Conservation (phyloP, 2,329 filamentous ascomycete species). For the Cadophora sp. region DNA sequence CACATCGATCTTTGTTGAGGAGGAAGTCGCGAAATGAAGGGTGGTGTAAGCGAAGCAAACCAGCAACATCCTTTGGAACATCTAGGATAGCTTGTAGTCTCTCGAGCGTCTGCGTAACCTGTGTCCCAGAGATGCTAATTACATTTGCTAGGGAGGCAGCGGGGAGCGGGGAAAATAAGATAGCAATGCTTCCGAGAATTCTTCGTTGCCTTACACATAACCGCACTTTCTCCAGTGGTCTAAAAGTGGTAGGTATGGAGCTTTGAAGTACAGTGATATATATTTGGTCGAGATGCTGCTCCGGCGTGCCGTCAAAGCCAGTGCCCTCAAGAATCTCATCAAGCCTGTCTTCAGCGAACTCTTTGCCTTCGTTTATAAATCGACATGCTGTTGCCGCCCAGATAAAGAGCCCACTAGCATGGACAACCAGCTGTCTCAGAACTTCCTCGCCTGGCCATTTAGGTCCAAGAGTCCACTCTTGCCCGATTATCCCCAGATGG, state of each 20-base stretch:
- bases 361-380: slow-evolving; percentile 24
- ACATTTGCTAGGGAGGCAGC: too few relatives aligned
- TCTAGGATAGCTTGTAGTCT: not conserved
- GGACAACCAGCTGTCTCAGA: slow-evolving; percentile 30
- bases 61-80: slow-evolving; percentile 12
- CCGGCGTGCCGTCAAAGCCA: not conserved
- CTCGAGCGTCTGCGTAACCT: too few relatives aligned
- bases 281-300: not conserved
- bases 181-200: too few relatives aligned
- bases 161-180: too few relatives aligned
- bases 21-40: slow-evolving; percentile 46
- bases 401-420: slow-evolving; percentile 10
- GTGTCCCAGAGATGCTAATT: too few relatives aligned
- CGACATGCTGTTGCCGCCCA: slow-evolving; percentile 9
- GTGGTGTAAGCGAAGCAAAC: slow-evolving; percentile 35
- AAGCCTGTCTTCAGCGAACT: not conserved
- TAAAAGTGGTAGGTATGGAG: not conserved
- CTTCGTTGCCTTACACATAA: too few relatives aligned
- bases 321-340: not conserved
- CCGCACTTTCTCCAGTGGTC: too few relatives aligned
- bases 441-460: slow-evolving; percentile 23
- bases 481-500: slow-evolving; percentile 21
- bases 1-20: slow-evolving; percentile 34
- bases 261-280: not conserved
- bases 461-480: slow-evolving; percentile 14